phyloP scores from a whole-genome alignment of 345 rosid species.

The Isatis tinctoria region DNA sequence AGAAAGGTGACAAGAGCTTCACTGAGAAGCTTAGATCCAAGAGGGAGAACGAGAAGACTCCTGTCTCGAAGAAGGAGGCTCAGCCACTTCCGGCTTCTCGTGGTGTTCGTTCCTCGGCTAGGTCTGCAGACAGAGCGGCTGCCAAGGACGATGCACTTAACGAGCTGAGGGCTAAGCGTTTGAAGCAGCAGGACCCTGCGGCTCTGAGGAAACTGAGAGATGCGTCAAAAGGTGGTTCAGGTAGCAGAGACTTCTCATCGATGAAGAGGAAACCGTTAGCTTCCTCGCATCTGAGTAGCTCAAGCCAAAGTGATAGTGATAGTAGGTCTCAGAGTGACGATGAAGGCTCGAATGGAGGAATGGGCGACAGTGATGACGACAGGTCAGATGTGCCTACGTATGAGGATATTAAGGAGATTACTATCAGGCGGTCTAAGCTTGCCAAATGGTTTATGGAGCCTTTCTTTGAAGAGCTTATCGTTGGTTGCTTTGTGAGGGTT shows the following conservation, averaged over 20 bases:
- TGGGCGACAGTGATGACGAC: constrained; percentile 94
- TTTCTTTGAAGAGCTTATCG: constrained; percentile 93
- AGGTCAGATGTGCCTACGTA: constrained; percentile 56
- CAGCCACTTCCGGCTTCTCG: constrained; percentile 60
- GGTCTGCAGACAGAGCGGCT: constrained; percentile 93
- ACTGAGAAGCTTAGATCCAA: constrained; percentile 77
- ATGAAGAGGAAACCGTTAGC: constrained; percentile 54
- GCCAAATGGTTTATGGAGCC: constrained; percentile 99
- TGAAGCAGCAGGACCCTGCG: constrained; percentile 93
- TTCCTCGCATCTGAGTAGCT: constrained; percentile 68
- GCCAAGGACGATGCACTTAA: constrained; percentile 91
- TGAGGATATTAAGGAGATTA: constrained; percentile 83
- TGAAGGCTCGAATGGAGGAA: constrained; percentile 80
- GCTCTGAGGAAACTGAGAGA: constrained; percentile 77
- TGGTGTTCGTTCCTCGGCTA: constrained; percentile 74
- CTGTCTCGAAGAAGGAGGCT: constrained; percentile 59
- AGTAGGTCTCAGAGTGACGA: constrained; percentile 84
- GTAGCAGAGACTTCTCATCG: constrained; percentile 60
- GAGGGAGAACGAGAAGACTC: constrained; percentile 64
- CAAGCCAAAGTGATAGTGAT: constrained; percentile 85
- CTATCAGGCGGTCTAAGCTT: constrained; percentile 86
- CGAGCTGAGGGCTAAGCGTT: constrained; percentile 83
- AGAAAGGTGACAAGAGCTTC: constrained; percentile 83
- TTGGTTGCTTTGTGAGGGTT: constrained; percentile 92
- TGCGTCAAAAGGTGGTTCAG: constrained; percentile 63